These are phyloP conservation scores for Diaporthe citrichinensis DNA, from an alignment of 2,329 filamentous ascomycete genomes.

Conservation along the genomic window DNA sequence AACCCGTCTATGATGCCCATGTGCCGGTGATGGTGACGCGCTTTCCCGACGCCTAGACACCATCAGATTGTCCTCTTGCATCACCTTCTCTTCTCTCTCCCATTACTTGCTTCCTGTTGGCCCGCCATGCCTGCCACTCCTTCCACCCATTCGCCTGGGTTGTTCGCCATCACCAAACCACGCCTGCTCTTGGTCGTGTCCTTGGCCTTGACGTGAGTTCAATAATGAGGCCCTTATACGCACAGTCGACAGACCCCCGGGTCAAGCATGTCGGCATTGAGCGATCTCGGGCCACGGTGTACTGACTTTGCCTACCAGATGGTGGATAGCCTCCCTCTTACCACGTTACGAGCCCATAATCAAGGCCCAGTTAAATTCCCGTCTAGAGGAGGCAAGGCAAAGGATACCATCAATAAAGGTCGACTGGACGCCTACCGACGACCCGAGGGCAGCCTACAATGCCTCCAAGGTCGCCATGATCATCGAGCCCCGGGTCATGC, in stretches of 20 bases:
- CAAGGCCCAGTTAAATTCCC: slow-evolving; percentile 50
- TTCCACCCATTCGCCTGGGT: slow-evolving; percentile 42
- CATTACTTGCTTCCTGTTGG: background rate
- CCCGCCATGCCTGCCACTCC: slow-evolving; percentile 43
- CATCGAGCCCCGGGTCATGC: slow-evolving; percentile 65
- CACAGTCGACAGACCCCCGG: background rate
- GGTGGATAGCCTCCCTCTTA: slow-evolving; percentile 61
- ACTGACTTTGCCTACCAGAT: slow-evolving; percentile 51
- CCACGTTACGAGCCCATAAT: slow-evolving; percentile 59
- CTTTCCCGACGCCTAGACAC: slow-evolving; percentile 20
- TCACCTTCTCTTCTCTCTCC: background rate
- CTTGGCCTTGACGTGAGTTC: slow-evolving; percentile 56
- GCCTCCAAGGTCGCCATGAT: slow-evolving; percentile 68
- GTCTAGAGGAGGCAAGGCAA: slow-evolving; percentile 55
- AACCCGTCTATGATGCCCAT: slow-evolving; percentile 23
- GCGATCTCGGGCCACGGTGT: background rate
- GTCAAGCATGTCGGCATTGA: background rate
- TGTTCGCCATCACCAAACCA: slow-evolving; percentile 52
- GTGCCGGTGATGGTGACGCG: slow-evolving; percentile 25
- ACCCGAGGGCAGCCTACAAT: slow-evolving; percentile 58
- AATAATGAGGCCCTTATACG: background rate
- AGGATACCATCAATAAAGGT: slow-evolving; percentile 57
- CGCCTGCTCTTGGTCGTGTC: slow-evolving; percentile 54
- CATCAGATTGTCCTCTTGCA: background rate
- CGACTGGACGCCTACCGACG: slow-evolving; percentile 53